phyloP scores from a whole-genome alignment of 192 early-diverging fungal species.

The Coemansia sp. region DNA sequence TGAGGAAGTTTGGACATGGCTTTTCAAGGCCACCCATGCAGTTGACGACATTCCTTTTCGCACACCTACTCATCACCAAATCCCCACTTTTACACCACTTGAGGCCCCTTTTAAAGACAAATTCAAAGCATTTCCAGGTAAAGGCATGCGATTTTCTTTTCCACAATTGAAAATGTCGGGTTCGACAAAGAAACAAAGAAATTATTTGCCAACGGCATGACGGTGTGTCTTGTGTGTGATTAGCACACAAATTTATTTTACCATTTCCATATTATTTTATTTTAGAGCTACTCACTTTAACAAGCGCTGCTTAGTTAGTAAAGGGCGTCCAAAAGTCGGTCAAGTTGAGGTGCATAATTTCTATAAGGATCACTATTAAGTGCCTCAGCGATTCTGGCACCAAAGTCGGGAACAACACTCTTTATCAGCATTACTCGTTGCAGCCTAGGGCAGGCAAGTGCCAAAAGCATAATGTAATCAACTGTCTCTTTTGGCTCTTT shows the following conservation, averaged over 20 bases:
- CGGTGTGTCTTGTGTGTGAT: no score
- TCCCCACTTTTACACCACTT: not conserved
- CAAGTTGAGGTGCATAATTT: not conserved
- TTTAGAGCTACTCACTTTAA: no score
- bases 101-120: no score
- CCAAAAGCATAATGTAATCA: conserved; percentile 2
- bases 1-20: not conserved
- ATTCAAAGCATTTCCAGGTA: no score
- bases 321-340: not conserved
- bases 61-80: not conserved
- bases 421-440: not conserved
- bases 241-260: no score
- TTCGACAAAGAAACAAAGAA: no score
- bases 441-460: not conserved
- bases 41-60: not conserved
- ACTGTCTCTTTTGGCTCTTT: not conserved
- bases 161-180: no score
- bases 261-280: no score
- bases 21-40: not conserved
- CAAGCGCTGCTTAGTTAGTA: not conserved
- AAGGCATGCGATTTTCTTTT: no score
- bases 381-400: not conserved
- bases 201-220: no score
- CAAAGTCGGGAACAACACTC: not conserved
- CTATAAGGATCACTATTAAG: not conserved